Evolutionary conservation across 768 basidiomycete genomes (phyloP), one percentile per base, ranked within the genome.

Genomic region (Galerina marginata): DNA sequence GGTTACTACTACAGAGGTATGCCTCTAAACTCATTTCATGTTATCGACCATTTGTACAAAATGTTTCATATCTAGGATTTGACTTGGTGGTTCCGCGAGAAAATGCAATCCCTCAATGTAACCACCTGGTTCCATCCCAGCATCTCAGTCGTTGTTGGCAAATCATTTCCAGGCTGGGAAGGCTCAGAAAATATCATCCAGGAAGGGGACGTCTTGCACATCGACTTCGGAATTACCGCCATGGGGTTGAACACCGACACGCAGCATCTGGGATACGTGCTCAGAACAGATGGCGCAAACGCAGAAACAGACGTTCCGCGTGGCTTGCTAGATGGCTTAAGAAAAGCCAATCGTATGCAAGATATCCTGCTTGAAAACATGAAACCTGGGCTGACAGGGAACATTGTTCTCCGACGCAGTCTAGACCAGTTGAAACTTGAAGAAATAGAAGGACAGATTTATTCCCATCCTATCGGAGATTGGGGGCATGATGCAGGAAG

Each of bases 211-310:
- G 73, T 84, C 62, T 72, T 86, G 16, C 83, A 85, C 65, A 81
- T 83, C 52, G 83, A 85, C 66, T 83, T 82, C 63, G 83, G 84
- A 0, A 81, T 86, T 58, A 80, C 79, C 25, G 81, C 81, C 4
- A 79, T 85, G 77, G 79, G 79, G 33, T 67, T 86, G 72, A 82
- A 84, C 62, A 86, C 83, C 23, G 84, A 86, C 65, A 82, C 81
- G 0, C 84, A 85, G 61, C 83, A 85, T 59, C 76, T 85, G 74
- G 82, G 80, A 11, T 84, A 86, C 66, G 83, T 86, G 54, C 77
- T 84, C 20, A 77, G 78, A 12, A 67, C 75, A 2, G 55, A 51
- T 38, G 66, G 59, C 2, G 64, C 67, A 9, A 56, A 68, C 15
- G 73, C 77, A 25, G 83, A 85, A 67, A 75, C 61, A 9, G 72